Evolutionary conservation across 257 asterid genomes (phyloP).

Genomic region (Misopates orontium): DNA sequence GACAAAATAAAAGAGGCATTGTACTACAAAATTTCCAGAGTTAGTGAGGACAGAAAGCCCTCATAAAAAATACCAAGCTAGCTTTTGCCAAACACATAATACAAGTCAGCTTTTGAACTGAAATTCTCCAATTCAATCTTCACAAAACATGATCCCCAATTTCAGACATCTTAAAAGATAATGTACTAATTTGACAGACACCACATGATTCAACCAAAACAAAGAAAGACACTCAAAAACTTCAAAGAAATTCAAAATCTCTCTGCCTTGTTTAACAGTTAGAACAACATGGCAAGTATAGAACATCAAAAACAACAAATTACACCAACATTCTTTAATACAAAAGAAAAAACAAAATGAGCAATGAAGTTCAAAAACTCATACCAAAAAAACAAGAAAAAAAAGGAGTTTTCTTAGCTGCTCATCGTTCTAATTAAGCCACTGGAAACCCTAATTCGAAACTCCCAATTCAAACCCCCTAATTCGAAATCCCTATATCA

Average conservation of each 20-base stretch:
- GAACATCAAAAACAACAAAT: not conserved
- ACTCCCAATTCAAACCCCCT: too few species aligned
- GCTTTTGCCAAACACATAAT: conserved; percentile 17
- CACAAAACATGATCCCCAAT: not conserved
- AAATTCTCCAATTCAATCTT: not conserved
- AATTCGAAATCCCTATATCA: too few species aligned
- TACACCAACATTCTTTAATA: not conserved
- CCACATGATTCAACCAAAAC: not conserved
- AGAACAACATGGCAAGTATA: not conserved
- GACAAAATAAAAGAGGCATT: conserved; percentile 26
- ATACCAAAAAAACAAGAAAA: not conserved
- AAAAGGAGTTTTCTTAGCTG: not conserved
- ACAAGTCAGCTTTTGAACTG: not conserved
- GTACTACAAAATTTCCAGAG: conserved; percentile 27
- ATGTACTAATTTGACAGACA: not conserved
- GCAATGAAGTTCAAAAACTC: conserved; percentile 18
- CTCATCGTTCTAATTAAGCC: conserved; percentile 35
- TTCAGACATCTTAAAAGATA: not conserved
- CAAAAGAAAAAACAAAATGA: conserved; percentile 23
- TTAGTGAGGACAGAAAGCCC: conserved; percentile 29
- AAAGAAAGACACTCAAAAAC: too few species aligned
- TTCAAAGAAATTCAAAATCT: not conserved
- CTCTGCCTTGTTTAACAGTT: not conserved
- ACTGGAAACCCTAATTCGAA: too few species aligned
- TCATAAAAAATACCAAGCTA: conserved; percentile 22